Percentiles rank a stretch among this genome's conserved stretches.
These are phyloP conservation scores for Epichloe gansuensis DNA, from an alignment of 2,329 filamentous ascomycete genomes.

Conservation along the genomic window DNA sequence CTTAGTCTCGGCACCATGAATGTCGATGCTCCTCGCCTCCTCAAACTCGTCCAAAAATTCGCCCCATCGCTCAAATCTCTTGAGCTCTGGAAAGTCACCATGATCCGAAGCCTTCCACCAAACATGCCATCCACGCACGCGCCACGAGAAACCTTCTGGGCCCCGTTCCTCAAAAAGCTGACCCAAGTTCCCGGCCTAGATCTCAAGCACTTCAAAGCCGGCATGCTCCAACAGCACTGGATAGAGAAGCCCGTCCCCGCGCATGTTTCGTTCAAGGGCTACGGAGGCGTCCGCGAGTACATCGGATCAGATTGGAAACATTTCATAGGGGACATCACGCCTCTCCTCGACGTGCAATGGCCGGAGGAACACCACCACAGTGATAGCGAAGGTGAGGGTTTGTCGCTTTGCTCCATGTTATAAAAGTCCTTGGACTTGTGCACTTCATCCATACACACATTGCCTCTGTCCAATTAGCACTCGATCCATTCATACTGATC, in stretches of 20 bases:
- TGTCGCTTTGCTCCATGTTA: neutral
- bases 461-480: neutral
- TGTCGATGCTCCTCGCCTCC: constrained; percentile 17
- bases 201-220: constrained; percentile 21
- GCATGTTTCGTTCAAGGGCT: constrained; percentile 8
- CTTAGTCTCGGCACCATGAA: constrained; percentile 31
- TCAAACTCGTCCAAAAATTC: constrained; percentile 28
- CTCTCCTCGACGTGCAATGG: constrained; percentile 8
- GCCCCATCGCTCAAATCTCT: constrained; percentile 29
- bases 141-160: constrained; percentile 23
- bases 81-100: constrained; percentile 31
- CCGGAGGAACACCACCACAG: neutral
- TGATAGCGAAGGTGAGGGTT: neutral
- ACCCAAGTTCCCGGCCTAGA: constrained; percentile 18
- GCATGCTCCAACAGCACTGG: constrained; percentile 16
- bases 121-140: neutral
- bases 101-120: constrained; percentile 10
- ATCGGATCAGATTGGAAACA: constrained; percentile 23
- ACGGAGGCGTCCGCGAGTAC: constrained; percentile 12
- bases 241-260: constrained; percentile 4
- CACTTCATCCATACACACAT: neutral
- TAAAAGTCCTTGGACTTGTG: neutral
- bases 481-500: too few relatives aligned
- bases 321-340: constrained; percentile 19
- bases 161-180: constrained; percentile 23